Evolutionary conservation across 1,284 basidiomycete genomes (phyloP), one percentile per base, ranked within the genome.

Genomic region (Apiotrichum gamsii): DNA sequence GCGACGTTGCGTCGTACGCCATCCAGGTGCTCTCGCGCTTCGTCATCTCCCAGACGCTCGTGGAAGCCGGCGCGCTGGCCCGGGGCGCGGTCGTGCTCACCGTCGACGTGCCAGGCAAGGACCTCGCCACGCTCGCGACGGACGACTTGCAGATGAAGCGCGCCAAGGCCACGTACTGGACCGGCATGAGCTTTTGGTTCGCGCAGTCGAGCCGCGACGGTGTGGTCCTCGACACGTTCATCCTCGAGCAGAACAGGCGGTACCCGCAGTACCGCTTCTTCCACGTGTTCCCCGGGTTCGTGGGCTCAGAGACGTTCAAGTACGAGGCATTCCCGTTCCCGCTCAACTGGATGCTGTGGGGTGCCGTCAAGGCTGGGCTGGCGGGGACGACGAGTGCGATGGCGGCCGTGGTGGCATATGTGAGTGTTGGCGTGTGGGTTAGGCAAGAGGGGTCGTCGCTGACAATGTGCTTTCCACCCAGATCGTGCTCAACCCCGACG

Each of bases 201-300:
- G 50, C 52, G 38, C 53, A 49, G 40, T 51, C 53, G 15, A 49
- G 31, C 24, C 47, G 56, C 35, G 56, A 58, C 43, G 43, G 45
- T 29, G 43, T 50, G 3, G 53, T 58, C 15, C 28, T 58, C 9
- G 56, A 58, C 28, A 32, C 51, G 20, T 42, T 50, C 10, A 38
- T 23, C 6, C 6, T 24, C 15, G 37, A 38, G 21, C 21, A 24
- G 37, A 25, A 10, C 23, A 19, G 9, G 23, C 37, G 37, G 37
- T 38, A 24, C 19, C 37, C 21, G 14, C 37, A 38, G 21, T 25
- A 5, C 37, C 23, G n/a, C 14, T 38, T 38, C 37, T 38, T 24
- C 37, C 37, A 38, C 21, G 8, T 38, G 6, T 11, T 8, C 25
- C 2, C 37, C 21, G 4, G 21, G 21, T 25, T 18, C 13, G 37